These are phyloP conservation scores for Sclerotinia subarctica DNA, from an alignment of 2,329 filamentous ascomycete genomes.

Conservation along the genomic window DNA sequence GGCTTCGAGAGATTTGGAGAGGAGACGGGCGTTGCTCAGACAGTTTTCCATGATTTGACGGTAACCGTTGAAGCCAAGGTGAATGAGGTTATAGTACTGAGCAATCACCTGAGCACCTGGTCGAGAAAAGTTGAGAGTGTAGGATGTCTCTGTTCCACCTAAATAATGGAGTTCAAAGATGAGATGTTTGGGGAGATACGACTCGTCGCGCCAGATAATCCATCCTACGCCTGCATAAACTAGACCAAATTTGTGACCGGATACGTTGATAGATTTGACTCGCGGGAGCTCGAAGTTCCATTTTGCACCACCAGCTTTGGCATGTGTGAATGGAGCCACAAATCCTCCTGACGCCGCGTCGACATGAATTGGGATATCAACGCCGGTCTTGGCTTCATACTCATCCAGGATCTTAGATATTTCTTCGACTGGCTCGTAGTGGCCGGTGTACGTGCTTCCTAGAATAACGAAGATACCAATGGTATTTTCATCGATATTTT, in stretches of 20 bases:
- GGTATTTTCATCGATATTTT: constrained; percentile 72
- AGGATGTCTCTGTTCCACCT: constrained; percentile 67
- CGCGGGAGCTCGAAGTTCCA: constrained; percentile 62
- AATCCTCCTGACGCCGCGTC: constrained; percentile 61
- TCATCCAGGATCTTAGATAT: constrained; percentile 63
- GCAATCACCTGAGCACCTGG: constrained; percentile 67
- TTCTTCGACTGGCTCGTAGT: constrained; percentile 69
- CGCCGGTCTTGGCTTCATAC: constrained; percentile 57
- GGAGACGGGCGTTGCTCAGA: constrained; percentile 59
- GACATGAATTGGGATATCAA: constrained; percentile 66
- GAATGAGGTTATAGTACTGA: constrained; percentile 72
- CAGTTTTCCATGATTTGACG: constrained; percentile 64
- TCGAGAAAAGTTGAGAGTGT: constrained; percentile 70
- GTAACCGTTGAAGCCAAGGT: constrained; percentile 65
- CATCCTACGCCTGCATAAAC: constrained; percentile 68
- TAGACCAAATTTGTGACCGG: constrained; percentile 60
- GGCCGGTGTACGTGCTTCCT: constrained; percentile 70
- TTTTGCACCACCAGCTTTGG: constrained; percentile 53
- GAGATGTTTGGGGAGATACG: constrained; percentile 62
- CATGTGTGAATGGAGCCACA: constrained; percentile 58
- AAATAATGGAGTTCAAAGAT: constrained; percentile 69
- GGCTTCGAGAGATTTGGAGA: constrained; percentile 61
- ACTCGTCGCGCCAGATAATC: constrained; percentile 66
- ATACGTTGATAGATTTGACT: constrained; percentile 65
- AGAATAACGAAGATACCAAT: constrained; percentile 74